Base-by-base conservation (phyloP, 352 stramenopile species). In the Aphanomyces cochlioides region DNA sequence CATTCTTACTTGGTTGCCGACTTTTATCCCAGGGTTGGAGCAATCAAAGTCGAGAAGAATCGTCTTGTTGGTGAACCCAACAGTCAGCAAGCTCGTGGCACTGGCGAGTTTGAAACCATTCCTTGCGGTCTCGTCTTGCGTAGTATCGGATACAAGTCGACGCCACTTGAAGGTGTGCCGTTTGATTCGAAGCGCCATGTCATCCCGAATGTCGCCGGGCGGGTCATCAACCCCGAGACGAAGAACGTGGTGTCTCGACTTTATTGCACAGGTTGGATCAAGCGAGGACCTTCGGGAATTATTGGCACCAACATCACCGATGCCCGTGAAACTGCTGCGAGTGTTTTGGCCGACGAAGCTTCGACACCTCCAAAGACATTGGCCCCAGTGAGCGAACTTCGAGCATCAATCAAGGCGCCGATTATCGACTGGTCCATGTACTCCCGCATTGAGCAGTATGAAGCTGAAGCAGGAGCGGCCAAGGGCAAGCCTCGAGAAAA, bases 241-340 rank as follows among this genome's bases (percentile, higher is more conserved):
- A 48, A 68, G 7, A 56, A 78, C 39, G 73, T 72, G 0, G 80
- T 95, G 36, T 75, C 81, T 58, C 93, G 95, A 0, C 72, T 99
- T 38, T 99, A 99, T 78, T 97, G 94, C 69, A 85, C 92, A 21
- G 97, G 97, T 3, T 99, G 97, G 97, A 85, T 98, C 28, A 99
- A 99, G 80, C 90, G 97, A 64, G 97, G 97, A 5, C 96, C 97
- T 8, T 92, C 82, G 21, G 97, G 97, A 0, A 99, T 99, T 73
- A 98, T 99, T 66, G 97, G 96, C 15, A 97, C 96, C 37, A 99
- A 99, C 78, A 99, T 99, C 74, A 74, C 90, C 10, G 96, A 99
- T 78, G 96, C 97, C 7, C 95, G 92, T 15, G 96, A 99, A 73
- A 99, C 96, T 3, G 96, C 99, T 1, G 78, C 78, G 19, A 90